Percentiles rank a stretch among this genome's conserved stretches.
phyloP scores from a whole-genome alignment of 441 rosid genomes.

The Geranium incanum region DNA sequence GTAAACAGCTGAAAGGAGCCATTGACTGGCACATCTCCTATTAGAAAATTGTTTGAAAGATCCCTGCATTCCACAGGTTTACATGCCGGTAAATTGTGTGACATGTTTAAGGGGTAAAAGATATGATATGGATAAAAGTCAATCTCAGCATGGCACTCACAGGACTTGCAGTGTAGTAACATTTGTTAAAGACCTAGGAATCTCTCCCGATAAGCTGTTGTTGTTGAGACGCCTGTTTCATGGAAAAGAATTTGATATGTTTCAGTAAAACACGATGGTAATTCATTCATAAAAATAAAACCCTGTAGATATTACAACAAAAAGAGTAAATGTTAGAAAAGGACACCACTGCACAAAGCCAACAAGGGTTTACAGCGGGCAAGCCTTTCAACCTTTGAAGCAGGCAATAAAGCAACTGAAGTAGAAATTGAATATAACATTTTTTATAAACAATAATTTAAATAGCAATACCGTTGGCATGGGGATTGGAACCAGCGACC shows the following conservation, averaged over 20 bases:
- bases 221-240: constrained; percentile 77
- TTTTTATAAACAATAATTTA: no score
- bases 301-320: background rate
- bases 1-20: constrained; percentile 84
- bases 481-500: no score
- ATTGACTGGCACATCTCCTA: constrained; percentile 56
- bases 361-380: background rate
- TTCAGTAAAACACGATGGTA: constrained; percentile 6
- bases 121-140: constrained; percentile 5
- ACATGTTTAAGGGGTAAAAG: background rate
- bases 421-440: background rate
- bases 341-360: background rate
- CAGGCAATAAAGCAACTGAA: background rate
- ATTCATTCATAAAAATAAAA: background rate
- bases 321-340: background rate
- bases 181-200: constrained; percentile 56
- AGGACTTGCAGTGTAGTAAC: constrained; percentile 64
- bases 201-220: constrained; percentile 53
- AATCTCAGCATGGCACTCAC: constrained; percentile 43
- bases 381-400: background rate
- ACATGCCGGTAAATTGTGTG: constrained; percentile 6
- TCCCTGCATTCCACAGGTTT: constrained; percentile 52
- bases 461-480: no score
- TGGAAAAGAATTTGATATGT: constrained; percentile 22
- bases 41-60: constrained; percentile 58